These are phyloP conservation scores for Scedosporium dehoogii DNA, from an alignment of 2,329 filamentous ascomycete species.

Conservation along the genomic window DNA sequence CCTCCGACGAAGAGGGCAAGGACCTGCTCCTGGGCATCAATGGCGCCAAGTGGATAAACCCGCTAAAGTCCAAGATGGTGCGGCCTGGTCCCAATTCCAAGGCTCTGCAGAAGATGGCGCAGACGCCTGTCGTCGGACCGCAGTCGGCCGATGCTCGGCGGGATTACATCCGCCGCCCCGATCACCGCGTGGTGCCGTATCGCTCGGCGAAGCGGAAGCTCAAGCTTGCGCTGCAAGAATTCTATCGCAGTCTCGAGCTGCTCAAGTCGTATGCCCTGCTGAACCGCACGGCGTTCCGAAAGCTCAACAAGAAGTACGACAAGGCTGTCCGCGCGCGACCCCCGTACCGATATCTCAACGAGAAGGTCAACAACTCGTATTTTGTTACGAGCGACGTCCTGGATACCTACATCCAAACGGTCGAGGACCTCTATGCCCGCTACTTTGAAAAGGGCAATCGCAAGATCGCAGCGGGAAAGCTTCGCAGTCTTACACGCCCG, in stretches of 20 bases:
- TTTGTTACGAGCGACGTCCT: slow-evolving; percentile 85
- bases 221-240: slow-evolving; percentile 84
- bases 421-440: slow-evolving; percentile 85
- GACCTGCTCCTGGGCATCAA: background rate
- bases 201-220: slow-evolving; percentile 82
- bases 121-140: slow-evolving; percentile 32
- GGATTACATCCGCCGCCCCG: slow-evolving; percentile 42
- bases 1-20: background rate
- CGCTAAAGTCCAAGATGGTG: slow-evolving; percentile 43
- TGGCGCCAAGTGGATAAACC: slow-evolving; percentile 35
- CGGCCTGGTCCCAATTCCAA: slow-evolving; percentile 51
- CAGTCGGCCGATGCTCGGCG: slow-evolving; percentile 26
- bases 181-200: slow-evolving; percentile 62
- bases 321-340: slow-evolving; percentile 76
- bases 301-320: slow-evolving; percentile 98
- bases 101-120: slow-evolving; percentile 43
- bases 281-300: slow-evolving; percentile 88
- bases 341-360: slow-evolving; percentile 72
- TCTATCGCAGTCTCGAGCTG: slow-evolving; percentile 82
- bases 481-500: slow-evolving; percentile 60
- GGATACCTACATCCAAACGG: slow-evolving; percentile 67
- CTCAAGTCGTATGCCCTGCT: slow-evolving; percentile 84
- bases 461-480: slow-evolving; percentile 81
- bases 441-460: slow-evolving; percentile 93
- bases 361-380: slow-evolving; percentile 82